A percentile compares a stretch with the other conserved stretches of the same genome.
phyloP scores from a whole-genome alignment of 2,329 filamentous ascomycete genomes.

The Pleoardoris graminearum region DNA sequence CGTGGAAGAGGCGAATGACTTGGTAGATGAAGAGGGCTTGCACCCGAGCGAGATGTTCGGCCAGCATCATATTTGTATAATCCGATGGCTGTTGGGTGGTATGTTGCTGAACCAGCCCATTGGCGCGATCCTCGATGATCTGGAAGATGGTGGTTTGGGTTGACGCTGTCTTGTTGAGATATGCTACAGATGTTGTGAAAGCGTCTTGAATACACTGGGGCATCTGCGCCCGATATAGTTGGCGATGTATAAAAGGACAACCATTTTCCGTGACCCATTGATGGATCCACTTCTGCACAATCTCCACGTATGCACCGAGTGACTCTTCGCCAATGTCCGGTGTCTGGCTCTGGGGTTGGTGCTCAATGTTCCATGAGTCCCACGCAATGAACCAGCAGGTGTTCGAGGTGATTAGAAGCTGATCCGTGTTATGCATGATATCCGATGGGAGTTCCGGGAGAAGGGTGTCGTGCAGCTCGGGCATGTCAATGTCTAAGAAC shows the following conservation, averaged over 20 bases:
- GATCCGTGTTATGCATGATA: neutral
- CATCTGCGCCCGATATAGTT: neutral
- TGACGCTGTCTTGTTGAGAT: neutral
- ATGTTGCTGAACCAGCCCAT: neutral
- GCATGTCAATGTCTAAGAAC: neutral
- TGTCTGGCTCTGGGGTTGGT: neutral
- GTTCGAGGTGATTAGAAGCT: neutral
- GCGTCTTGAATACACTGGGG: neutral
- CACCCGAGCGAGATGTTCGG: conserved; percentile 3
- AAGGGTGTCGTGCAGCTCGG: neutral
- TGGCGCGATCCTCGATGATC: neutral
- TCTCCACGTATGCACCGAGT: neutral
- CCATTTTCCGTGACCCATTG: neutral
- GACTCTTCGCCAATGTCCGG: neutral
- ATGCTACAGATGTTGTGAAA: neutral
- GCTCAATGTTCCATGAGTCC: neutral
- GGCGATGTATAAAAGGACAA: neutral
- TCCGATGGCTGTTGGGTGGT: neutral
- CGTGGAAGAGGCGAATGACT: conserved; percentile 10
- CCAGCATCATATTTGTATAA: neutral
- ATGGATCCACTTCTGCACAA: neutral
- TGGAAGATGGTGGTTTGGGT: neutral
- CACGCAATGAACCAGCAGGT: neutral
- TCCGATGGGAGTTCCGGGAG: neutral
- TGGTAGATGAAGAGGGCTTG: conserved; percentile 10